Base-by-base conservation (phyloP, 1,139 yeast genomes). In the Kazachstania sp. region DNA sequence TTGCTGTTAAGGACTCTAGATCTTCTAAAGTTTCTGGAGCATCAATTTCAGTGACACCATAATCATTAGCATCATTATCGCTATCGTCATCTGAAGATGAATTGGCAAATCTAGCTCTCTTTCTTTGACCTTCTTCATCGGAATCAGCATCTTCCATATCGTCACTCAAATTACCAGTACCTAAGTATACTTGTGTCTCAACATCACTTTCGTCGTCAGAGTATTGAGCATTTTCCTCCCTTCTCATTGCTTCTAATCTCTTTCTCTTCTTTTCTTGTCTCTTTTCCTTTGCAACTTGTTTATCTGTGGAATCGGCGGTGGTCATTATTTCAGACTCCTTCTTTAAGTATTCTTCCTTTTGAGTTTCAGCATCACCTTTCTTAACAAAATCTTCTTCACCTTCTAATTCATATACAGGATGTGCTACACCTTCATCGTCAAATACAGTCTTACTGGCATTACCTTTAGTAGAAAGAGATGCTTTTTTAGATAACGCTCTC, bases 361-460 rank as follows among this genome's bases (percentile, higher is more conserved):
- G 95, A 4, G 64, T 67, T 44, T 70, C 70, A 1, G 92, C 90
- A 59, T 79, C 85, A 45, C 97, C 97, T 29, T 75, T 78, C 54
- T 77, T 78, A 53, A 68, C 75, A 75, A 94, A 92, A 51, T 85
- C 95, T 42, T 82, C 95, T 65, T 88, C 97, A 55, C 83, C 87
- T 63, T 87, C 92, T 51, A 92, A 73, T 67, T 92, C 97, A 61
- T 92, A 92, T 13, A 90, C 72, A 13, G 95, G 86, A 67, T 90
- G 97, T 0, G 97, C 82, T 8, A 74, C 73, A 38, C 99, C 99
- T 2, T 92, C 97, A 54, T 92, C 98, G 62, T 92, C 99, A 64
- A 92, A 92, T 48, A 78, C 75, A 57, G 92, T 68, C 65, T 87
- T 92, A 31, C 86, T 78, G 16, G 96, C 83, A 51, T 79, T 78